A percentile compares a stretch with the other conserved stretches of the same genome.
phyloP scores from a whole-genome alignment of 305 asterid genomes.

The Euphrasia arctica region DNA sequence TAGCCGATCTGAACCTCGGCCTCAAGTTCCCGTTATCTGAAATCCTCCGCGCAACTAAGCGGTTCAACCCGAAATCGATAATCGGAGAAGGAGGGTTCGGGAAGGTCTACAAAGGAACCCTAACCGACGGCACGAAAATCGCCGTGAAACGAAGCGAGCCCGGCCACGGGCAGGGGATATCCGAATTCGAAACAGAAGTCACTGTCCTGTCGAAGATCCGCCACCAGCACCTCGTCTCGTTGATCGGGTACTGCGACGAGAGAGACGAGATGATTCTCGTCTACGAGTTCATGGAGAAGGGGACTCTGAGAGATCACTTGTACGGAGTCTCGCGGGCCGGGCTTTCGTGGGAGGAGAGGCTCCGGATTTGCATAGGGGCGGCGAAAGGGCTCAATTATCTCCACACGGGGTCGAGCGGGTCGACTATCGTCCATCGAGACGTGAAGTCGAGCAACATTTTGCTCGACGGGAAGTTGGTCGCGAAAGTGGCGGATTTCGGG shows the following conservation, averaged over 20 bases:
- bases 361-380: conserved; percentile 58
- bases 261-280: conserved; percentile 54
- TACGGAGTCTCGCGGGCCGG: conserved; percentile 24
- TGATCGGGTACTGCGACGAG: conserved; percentile 60
- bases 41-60: conserved; percentile 41
- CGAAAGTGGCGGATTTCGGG: conserved; percentile 66
- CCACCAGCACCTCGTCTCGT: conserved; percentile 51
- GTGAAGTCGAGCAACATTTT: conserved; percentile 59
- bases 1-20: conserved; percentile 45
- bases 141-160: conserved; percentile 63
- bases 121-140: conserved; percentile 40
- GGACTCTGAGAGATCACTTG: conserved; percentile 55
- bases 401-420: conserved; percentile 42
- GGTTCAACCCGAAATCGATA: conserved; percentile 31
- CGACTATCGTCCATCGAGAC: conserved; percentile 48
- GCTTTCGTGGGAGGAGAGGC: conserved; percentile 53
- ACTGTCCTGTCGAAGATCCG: conserved; percentile 45
- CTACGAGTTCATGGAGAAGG: conserved; percentile 63
- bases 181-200: conserved; percentile 55
- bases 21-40: conserved; percentile 41
- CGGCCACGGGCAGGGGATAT: conserved; percentile 49
- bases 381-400: conserved; percentile 53
- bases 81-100: conserved; percentile 70
- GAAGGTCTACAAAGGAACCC: conserved; percentile 49
- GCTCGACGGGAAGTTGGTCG: conserved; percentile 43